These are phyloP conservation scores for Boletus sensibilis DNA, from an alignment of 768 basidiomycete species.

Conservation along the genomic window DNA sequence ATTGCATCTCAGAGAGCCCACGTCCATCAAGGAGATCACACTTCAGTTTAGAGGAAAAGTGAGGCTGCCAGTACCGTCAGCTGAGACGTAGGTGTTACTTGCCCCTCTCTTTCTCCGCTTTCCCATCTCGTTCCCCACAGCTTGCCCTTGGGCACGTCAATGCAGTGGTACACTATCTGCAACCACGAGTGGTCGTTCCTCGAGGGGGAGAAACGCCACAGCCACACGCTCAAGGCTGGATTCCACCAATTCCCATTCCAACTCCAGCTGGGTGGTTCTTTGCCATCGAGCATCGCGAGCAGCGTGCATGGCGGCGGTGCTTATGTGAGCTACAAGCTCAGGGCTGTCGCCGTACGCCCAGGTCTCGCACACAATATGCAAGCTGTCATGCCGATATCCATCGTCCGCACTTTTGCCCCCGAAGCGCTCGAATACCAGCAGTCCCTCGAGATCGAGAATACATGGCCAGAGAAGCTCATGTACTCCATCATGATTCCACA, in stretches of 20 bases:
- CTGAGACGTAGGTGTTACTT: conserved; percentile 55
- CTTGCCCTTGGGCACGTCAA: conserved; percentile 28
- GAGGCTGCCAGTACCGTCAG: conserved; percentile 55
- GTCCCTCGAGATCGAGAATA: conserved; percentile 92
- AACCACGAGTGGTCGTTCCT: conserved; percentile 93
- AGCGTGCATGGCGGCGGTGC: conserved; percentile 51
- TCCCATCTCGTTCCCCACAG: conserved; percentile 10
- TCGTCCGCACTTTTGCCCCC: conserved; percentile 70
- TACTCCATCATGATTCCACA: conserved; percentile 91
- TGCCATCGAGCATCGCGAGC: conserved; percentile 76
- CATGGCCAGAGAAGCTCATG: conserved; percentile 98
- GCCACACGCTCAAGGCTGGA: conserved; percentile 94
- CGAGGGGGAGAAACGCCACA: conserved; percentile 72
- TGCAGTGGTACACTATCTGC: conserved; percentile 62
- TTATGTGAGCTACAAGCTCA: conserved; percentile 82
- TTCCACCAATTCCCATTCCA: conserved; percentile 92
- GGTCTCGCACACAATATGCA: conserved; percentile 73
- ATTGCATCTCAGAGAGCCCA: conserved; percentile 77
- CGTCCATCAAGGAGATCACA: conserved; percentile 79
- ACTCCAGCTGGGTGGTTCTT: conserved; percentile 77
- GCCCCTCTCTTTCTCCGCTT: conserved; percentile 1
- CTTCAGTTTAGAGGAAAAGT: conserved; percentile 85
- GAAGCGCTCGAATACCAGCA: conserved; percentile 96
- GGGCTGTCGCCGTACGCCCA: conserved; percentile 77
- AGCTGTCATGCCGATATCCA: conserved; percentile 54